A percentile compares a stretch with the other conserved stretches of the same genome.
phyloP scores from a whole-genome alignment of 768 basidiomycete genomes.

The Serendipita vermifera region DNA sequence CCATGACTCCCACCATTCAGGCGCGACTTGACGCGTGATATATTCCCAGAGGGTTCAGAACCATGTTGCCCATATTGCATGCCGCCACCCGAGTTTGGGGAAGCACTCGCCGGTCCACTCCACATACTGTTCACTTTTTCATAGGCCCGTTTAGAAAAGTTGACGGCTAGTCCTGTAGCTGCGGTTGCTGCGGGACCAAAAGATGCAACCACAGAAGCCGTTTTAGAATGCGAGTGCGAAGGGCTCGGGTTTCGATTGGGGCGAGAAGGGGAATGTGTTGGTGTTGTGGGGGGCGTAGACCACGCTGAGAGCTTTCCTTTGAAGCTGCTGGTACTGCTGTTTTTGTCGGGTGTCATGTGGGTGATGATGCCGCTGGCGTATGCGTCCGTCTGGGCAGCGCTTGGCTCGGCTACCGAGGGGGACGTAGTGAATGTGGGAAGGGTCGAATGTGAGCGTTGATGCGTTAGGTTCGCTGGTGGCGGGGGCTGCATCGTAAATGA shows the following conservation, averaged over 20 bases:
- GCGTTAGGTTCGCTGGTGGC: background rate
- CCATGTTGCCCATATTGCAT: background rate
- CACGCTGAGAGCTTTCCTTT: background rate
- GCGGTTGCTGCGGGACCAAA: slow-evolving; percentile 30
- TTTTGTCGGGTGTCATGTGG: background rate
- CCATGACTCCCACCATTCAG: background rate
- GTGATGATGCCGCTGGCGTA: background rate
- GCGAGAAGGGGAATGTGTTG: background rate
- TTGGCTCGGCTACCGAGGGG: background rate
- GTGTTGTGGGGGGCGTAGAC: background rate
- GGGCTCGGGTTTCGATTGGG: background rate
- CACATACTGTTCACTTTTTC: slow-evolving; percentile 62
- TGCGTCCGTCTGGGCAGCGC: too few relatives aligned
- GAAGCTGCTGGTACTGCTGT: background rate
- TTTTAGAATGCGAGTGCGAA: background rate
- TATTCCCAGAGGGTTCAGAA: background rate
- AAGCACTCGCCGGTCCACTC: slow-evolving; percentile 24
- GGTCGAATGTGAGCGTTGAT: slow-evolving; percentile 6
- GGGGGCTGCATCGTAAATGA: background rate
- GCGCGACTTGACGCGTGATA: background rate
- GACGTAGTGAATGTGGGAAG: background rate
- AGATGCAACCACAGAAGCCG: background rate
- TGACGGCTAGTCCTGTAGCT: slow-evolving; percentile 52
- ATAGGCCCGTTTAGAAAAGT: slow-evolving; percentile 48
- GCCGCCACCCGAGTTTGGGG: background rate